Base-by-base conservation (phyloP, 768 basidiomycete genomes). In the Pisolithus microcarpus region DNA sequence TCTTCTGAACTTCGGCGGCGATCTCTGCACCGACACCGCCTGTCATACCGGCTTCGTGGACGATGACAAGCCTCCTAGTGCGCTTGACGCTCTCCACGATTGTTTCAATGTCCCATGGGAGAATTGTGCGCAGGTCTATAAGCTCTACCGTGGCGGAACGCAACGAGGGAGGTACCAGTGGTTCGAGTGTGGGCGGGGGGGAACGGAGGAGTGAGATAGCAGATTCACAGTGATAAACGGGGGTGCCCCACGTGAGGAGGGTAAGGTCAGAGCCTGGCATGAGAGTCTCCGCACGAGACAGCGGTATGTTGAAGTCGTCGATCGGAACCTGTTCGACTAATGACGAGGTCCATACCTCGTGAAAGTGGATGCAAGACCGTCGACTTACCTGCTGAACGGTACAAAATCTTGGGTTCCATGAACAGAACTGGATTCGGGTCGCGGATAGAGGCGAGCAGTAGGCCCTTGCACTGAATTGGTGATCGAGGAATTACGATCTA, bases 401-500 rank as follows among this genome's bases (percentile, higher is more conserved):
- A 97, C 13, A 97, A 72, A 51, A 95, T 79, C 72, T 97, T 85
- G 42, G 93, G 93, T 66, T 97, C 93, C 84, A 97, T 90, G 67
- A 97, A 91, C 40, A 97, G 81, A 13, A 92, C 88, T 0, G 94
- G 94, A 60, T 94, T 94, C 0, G 91, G 89, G 60, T 97, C 93
- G 34, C 92, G 81, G 49, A 97, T 91, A 0, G 91, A 84, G 15
- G 82, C 79, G 8, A 96, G 74, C 5, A 97, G 72, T 2, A 97
- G 73, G 1, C 93, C 93, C 68, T 96, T 96, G n/a, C 91, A 92
- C 72, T 97, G 93, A 36, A 94, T 82, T 1, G 93, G 93, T 2
- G 91, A 91, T 37, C 93, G 85, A 3, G 93, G 93, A 39, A 97
- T 87, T n/a, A 96, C 90, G 50, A 96, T 71, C 70, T 72, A 50